Conservation (phyloP, 805 yeast species). For the Schizosaccharomyces lindneri region DNA sequence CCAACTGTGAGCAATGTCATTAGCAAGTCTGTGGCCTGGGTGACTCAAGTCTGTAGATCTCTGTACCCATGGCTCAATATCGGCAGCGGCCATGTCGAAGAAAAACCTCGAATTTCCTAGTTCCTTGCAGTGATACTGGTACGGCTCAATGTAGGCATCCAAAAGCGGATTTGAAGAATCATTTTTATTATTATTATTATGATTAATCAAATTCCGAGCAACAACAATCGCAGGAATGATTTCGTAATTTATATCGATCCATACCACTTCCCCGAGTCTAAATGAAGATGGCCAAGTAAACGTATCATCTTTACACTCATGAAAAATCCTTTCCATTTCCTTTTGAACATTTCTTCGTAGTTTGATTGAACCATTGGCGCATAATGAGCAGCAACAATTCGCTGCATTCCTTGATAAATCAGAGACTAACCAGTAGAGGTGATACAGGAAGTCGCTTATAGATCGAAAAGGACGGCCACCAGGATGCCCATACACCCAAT, state of each 20-base stretch:
- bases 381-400: not conserved
- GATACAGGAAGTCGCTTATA: constrained; percentile 5
- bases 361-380: not conserved
- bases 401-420: not conserved
- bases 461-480: constrained; percentile 6
- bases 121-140: not conserved
- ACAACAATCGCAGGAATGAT: not conserved
- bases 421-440: constrained; percentile 4
- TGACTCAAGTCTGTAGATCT: not conserved
- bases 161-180: not conserved
- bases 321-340: not conserved
- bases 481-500: constrained; percentile 7
- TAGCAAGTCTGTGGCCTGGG: not conserved
- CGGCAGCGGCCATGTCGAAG: constrained; percentile 1
- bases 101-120: not conserved
- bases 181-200: not conserved
- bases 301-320: not conserved
- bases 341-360: not conserved
- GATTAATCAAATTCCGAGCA: not conserved
- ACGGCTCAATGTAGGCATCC: not conserved
- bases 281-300: not conserved
- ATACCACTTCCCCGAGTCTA: not conserved
- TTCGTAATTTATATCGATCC: not conserved
- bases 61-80: not conserved
- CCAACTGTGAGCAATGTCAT: not conserved